A percentile compares a stretch with the other conserved stretches of the same genome.
phyloP scores from a whole-genome alignment of 2,329 filamentous ascomycete species.

The Botryotinia calthae region DNA sequence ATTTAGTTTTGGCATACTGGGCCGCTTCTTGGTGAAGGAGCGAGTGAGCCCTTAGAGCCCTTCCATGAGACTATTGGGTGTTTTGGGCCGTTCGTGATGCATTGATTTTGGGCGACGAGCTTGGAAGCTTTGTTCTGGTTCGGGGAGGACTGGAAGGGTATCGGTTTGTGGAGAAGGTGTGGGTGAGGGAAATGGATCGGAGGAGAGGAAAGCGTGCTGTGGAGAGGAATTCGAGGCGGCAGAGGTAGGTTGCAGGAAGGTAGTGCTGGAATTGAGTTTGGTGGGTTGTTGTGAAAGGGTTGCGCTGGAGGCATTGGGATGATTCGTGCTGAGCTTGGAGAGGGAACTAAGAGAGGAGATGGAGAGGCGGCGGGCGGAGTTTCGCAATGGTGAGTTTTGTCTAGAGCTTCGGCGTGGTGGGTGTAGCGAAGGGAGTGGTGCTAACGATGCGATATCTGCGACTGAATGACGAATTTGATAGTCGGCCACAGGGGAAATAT shows the following conservation, averaged over 20 bases:
- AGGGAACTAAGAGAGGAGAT: slow-evolving; percentile 24
- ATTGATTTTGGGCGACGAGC: slow-evolving; percentile 9
- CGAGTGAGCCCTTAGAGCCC: slow-evolving; percentile 19
- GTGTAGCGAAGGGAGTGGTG: neutral
- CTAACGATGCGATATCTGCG: slow-evolving; percentile 11
- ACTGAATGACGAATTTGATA: slow-evolving; percentile 16
- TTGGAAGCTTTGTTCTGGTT: slow-evolving; percentile 15
- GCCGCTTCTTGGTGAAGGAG: slow-evolving; percentile 16
- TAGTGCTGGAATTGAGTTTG: slow-evolving; percentile 4
- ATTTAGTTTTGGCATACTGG: slow-evolving; percentile 20
- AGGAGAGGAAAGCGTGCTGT: slow-evolving; percentile 32
- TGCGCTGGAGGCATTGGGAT: neutral
- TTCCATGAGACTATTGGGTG: slow-evolving; percentile 20
- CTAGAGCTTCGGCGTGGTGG: slow-evolving; percentile 11
- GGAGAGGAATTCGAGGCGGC: slow-evolving; percentile 9
- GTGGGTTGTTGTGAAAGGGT: slow-evolving; percentile 10
- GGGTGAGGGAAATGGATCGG: slow-evolving; percentile 32
- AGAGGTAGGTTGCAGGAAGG: slow-evolving; percentile 16
- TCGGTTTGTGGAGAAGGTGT: slow-evolving; percentile 11
- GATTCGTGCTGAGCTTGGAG: slow-evolving; percentile 13
- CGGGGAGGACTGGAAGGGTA: neutral
- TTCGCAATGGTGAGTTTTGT: neutral
- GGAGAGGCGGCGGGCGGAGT: slow-evolving; percentile 23
- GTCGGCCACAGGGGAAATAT: slow-evolving; percentile 4
- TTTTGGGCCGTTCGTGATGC: slow-evolving; percentile 20